Conservation (phyloP, 192 early-diverging fungal genomes). For the Coemansia sp. region DNA sequence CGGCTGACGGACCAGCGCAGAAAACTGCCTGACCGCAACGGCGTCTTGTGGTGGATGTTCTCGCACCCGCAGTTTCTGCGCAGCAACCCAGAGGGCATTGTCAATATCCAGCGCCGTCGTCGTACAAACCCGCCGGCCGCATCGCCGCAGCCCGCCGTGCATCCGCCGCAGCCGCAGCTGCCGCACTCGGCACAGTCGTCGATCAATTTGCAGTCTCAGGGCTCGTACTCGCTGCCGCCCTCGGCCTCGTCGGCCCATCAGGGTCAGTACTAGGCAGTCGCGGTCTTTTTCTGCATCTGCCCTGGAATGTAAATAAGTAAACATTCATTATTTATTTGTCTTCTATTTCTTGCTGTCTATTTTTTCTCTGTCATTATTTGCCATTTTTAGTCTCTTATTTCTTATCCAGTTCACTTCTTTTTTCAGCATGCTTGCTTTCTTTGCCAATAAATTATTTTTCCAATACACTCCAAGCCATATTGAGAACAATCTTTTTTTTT, state of each 20-base stretch:
- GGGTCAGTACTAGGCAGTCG: slow-evolving; percentile 12
- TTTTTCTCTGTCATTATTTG: slow-evolving; percentile 12
- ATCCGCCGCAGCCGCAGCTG: slow-evolving; percentile 7
- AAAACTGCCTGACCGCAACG: slow-evolving; percentile 45
- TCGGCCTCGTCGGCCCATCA: slow-evolving; percentile 10
- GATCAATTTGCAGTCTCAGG: slow-evolving; percentile 16
- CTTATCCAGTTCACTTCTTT: background rate
- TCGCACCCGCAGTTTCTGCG: slow-evolving; percentile 51
- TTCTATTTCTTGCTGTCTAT: slow-evolving; percentile 1
- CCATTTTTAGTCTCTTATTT: background rate
- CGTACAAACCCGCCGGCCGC: slow-evolving; percentile 51
- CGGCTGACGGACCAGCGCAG: slow-evolving; percentile 51
- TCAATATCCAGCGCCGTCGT: slow-evolving; percentile 49
- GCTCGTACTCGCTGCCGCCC: slow-evolving; percentile 5
- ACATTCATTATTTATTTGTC: slow-evolving; percentile 1
- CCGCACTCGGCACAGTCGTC: slow-evolving; percentile 17
- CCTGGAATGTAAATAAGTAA: slow-evolving; percentile 37
- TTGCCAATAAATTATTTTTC: too few species aligned
- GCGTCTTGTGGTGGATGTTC: slow-evolving; percentile 55
- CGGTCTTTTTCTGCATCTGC: background rate
- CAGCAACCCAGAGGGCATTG: slow-evolving; percentile 43
- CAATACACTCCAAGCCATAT: too few species aligned
- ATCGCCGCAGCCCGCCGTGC: slow-evolving; percentile 24
- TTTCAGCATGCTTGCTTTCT: background rate
- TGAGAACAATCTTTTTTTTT: too few species aligned